Percentiles rank a stretch among this genome's conserved stretches.
Evolutionary conservation across 2,329 filamentous ascomycete genomes (phyloP).

Genomic region (Phaeosphaeria sp.): DNA sequence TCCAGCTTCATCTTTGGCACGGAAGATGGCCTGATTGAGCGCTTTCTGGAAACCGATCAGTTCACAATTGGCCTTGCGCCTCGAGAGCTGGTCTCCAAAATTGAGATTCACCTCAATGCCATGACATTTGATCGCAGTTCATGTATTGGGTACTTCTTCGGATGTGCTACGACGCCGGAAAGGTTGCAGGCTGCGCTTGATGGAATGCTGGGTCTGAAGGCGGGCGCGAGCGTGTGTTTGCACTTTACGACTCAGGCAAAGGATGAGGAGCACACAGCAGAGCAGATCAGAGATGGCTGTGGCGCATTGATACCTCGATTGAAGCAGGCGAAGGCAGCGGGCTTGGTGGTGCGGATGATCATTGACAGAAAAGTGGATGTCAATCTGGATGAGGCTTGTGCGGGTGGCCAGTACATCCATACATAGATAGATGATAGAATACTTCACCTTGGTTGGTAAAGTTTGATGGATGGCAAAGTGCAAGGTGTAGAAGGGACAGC

Average conservation of each 20-base stretch:
- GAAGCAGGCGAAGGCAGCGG: slow-evolving; percentile 10
- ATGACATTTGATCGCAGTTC: slow-evolving; percentile 23
- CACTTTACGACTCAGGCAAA: slow-evolving; percentile 20
- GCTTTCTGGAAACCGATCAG: slow-evolving; percentile 23
- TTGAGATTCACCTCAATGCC: slow-evolving; percentile 23
- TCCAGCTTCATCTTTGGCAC: slow-evolving; percentile 26
- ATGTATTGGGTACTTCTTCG: slow-evolving; percentile 28
- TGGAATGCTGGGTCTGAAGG: slow-evolving; percentile 20
- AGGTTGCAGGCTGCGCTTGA: slow-evolving; percentile 19
- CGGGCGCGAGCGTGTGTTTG: slow-evolving; percentile 19
- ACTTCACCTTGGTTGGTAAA: neutral
- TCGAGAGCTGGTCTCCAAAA: slow-evolving; percentile 12
- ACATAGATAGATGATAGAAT: neutral
- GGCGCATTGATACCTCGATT: slow-evolving; percentile 10
- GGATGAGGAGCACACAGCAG: slow-evolving; percentile 9
- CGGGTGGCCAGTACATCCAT: neutral
- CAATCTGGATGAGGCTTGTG: slow-evolving; percentile 1
- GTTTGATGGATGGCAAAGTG: neutral
- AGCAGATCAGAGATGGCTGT: slow-evolving; percentile 15
- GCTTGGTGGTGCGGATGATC: slow-evolving; percentile 18
- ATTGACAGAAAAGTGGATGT: slow-evolving; percentile 18
- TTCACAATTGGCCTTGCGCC: slow-evolving; percentile 15
- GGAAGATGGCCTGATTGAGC: slow-evolving; percentile 18
- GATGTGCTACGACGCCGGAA: slow-evolving; percentile 20
- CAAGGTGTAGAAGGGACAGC: neutral